A percentile compares a stretch with the other conserved stretches of the same genome.
These are phyloP conservation scores for Zelopaecilomyces penicillatus DNA, from an alignment of 2,329 filamentous ascomycete species.

Conservation along the genomic window DNA sequence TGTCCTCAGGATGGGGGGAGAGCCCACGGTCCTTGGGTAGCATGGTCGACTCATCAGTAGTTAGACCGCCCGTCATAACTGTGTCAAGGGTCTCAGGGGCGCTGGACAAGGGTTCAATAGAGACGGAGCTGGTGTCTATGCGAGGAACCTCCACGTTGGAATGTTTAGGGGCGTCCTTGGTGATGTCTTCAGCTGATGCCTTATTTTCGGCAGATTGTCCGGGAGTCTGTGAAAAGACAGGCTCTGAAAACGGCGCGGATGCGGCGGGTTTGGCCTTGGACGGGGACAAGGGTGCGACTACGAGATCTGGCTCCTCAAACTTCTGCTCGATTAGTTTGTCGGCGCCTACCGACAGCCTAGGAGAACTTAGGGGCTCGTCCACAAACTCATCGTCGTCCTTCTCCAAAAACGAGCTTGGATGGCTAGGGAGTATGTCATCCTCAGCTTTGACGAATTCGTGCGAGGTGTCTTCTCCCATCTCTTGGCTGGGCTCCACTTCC, in stretches of 20 bases:
- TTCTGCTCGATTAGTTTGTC: slow-evolving; percentile 43
- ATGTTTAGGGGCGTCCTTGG: slow-evolving; percentile 1
- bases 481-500: slow-evolving; percentile 64
- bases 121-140: background rate
- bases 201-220: slow-evolving; percentile 1
- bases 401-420: slow-evolving; percentile 23
- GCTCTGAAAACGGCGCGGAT: slow-evolving; percentile 2
- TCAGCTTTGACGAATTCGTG: slow-evolving; percentile 58
- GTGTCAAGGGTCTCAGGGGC: too few relatives aligned
- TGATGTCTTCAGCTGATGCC: background rate
- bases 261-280: slow-evolving; percentile 24
- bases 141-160: slow-evolving; percentile 6
- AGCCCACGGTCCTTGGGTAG: slow-evolving; percentile 19
- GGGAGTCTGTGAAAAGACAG: slow-evolving; percentile 8
- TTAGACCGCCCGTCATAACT: too few relatives aligned
- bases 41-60: too few relatives aligned
- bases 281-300: slow-evolving; percentile 51
- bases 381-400: slow-evolving; percentile 68
- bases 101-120: too few relatives aligned
- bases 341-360: slow-evolving; percentile 52
- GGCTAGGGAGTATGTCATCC: slow-evolving; percentile 34
- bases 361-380: slow-evolving; percentile 67
- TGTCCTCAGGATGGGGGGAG: slow-evolving; percentile 56
- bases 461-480: slow-evolving; percentile 64
- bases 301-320: slow-evolving; percentile 48